Evolutionary conservation across 2,329 filamentous ascomycete species (phyloP).

Genomic region (Plectosphaerella cucumerina): DNA sequence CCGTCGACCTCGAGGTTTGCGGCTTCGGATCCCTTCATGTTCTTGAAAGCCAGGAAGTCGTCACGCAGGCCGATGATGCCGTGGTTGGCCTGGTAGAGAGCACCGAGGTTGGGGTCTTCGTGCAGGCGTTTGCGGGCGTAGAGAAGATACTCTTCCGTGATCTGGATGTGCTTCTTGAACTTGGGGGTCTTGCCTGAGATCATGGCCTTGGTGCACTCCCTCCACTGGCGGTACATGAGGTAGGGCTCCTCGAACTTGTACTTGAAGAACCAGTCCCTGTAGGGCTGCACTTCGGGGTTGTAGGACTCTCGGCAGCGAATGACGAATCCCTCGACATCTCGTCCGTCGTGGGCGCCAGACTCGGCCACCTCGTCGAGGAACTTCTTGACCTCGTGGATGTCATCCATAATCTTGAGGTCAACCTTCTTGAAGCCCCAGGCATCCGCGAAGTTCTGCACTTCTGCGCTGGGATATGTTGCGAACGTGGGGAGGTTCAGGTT

Average conservation of each 20-base stretch:
- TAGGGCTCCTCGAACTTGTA: slow-evolving; percentile 99
- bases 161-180: slow-evolving; percentile 80
- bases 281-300: slow-evolving; percentile 48
- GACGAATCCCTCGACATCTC: slow-evolving; percentile 95
- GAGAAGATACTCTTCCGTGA: slow-evolving; percentile 85
- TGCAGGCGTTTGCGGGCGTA: slow-evolving; percentile 75
- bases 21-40: slow-evolving; percentile 83
- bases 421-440: slow-evolving; percentile 93
- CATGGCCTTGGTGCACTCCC: slow-evolving; percentile 89
- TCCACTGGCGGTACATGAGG: slow-evolving; percentile 97
- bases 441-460: slow-evolving; percentile 87
- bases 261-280: slow-evolving; percentile 99
- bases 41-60: slow-evolving; percentile 78
- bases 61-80: slow-evolving; percentile 90
- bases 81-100: slow-evolving; percentile 79
- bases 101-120: slow-evolving; percentile 61
- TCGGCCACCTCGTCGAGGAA: slow-evolving; percentile 85
- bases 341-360: slow-evolving; percentile 83
- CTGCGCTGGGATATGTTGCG: slow-evolving; percentile 73
- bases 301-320: slow-evolving; percentile 74
- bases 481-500: slow-evolving; percentile 95
- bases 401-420: slow-evolving; percentile 71
- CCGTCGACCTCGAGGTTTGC: slow-evolving; percentile 64
- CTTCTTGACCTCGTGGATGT: slow-evolving; percentile 66
- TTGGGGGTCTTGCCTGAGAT: slow-evolving; percentile 71